Base-by-base conservation (phyloP, 2,329 filamentous ascomycete species). In the Aspergillus novoparasiticus region DNA sequence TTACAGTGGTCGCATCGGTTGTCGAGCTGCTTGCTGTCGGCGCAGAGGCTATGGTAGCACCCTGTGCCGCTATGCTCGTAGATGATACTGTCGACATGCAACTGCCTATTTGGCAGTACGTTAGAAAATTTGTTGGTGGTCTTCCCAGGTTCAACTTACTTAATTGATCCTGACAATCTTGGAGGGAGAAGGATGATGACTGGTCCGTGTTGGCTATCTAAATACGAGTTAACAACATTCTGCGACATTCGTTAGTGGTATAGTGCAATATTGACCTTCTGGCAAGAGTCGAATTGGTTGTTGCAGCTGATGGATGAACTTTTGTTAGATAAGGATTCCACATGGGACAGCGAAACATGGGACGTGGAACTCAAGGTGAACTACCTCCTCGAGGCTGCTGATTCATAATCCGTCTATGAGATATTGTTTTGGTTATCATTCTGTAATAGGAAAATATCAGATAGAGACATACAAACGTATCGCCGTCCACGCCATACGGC, bases 401-500 rank as follows among this genome's bases (percentile, higher is more conserved):
- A 68, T 23, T 51, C 34, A 55, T 67, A 67, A 57, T 68, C 64
- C 28, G 69, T 54, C 69, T 71, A 51, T n/a, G n/a, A 26, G 23
- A 34, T 28, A 51, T 12, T 1, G n/a, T 9, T 4, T 10, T 23
- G 28, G 11, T 50, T 32, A 32, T 51, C 28, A 51, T 51, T 32
- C 48, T 8, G 9, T 30, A 4, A 21, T 51, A 12, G n/a, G 32
- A 39, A 23, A 34, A 34, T 11, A 23, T n/a, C 23, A 12, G 1
- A 14, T 34, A 9, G 32, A 36, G 41, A 64, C 62, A 32, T 54
- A 72, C 69, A 61, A 72, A 72, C 11, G 67, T 69, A 61, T 71
- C 60, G n/a, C 69, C 69, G 19, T 68, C 61, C 28, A 72, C 70
- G 5, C 58, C 63, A 61, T 61, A 72, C n/a, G 69, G 71, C 39